Percentiles rank a stretch among this genome's conserved stretches.
Evolutionary conservation across 345 rosid species (phyloP).

Genomic region (Aquilaria malaccensis): DNA sequence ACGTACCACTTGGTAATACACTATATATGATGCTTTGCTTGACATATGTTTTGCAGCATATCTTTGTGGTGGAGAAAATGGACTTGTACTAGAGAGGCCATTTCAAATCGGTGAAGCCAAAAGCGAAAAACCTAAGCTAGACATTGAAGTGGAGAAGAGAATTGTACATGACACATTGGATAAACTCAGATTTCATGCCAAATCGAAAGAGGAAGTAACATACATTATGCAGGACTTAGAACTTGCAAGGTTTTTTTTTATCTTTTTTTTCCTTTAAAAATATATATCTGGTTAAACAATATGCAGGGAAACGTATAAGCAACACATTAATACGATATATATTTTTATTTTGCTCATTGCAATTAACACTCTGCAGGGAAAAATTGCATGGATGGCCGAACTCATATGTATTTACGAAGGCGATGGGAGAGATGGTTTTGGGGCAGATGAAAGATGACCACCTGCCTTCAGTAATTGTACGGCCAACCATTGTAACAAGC

Average conservation of each 20-base stretch:
- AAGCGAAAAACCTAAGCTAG: conserved; percentile 19
- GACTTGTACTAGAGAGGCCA: conserved; percentile 32
- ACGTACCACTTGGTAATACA: neutral
- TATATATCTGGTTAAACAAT: no score
- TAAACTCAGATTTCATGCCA: conserved; percentile 18
- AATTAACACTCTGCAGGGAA: conserved; percentile 31
- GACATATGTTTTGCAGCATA: conserved; percentile 30
- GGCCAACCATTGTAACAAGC: conserved; percentile 71
- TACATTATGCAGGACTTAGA: conserved; percentile 45
- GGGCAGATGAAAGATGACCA: conserved; percentile 27
- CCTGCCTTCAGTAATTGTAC: conserved; percentile 37
- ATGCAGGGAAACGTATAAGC: no score
- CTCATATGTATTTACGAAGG: conserved; percentile 71
- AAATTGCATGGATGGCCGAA: conserved; percentile 66
- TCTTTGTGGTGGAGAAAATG: conserved; percentile 46
- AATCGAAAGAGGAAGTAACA: conserved; percentile 17
- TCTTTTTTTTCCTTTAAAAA: no score
- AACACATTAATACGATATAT: no score
- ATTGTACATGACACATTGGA: conserved; percentile 23
- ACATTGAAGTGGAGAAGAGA: conserved; percentile 29
- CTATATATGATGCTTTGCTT: neutral
- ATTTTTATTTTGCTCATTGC: no score
- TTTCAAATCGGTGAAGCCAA: conserved; percentile 32
- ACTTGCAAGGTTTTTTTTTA: conserved; percentile 27
- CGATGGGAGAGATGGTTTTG: conserved; percentile 70